Evolutionary conservation across 2,329 filamentous ascomycete genomes (phyloP).

Genomic region (Pseudocercospora ulei): DNA sequence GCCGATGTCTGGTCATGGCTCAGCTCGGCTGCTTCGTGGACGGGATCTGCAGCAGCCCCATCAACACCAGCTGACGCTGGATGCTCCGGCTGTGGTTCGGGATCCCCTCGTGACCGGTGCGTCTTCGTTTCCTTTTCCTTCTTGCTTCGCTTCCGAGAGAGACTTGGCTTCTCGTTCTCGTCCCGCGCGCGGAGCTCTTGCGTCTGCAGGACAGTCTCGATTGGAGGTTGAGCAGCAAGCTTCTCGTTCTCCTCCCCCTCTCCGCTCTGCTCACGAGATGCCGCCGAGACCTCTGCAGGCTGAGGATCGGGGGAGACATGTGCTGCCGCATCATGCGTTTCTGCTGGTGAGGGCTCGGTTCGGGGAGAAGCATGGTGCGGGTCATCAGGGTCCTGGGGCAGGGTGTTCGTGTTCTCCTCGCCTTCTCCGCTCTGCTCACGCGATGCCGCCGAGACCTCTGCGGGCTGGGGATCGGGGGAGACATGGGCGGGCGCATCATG

Average conservation of each 20-base stretch:
- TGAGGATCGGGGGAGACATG: too few species aligned
- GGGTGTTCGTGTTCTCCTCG: conserved; percentile 16
- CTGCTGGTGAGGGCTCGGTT: background rate
- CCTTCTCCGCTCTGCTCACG: conserved; percentile 27
- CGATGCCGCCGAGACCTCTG: too few species aligned
- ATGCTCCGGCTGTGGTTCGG: conserved; percentile 10
- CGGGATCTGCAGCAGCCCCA: conserved; percentile 6
- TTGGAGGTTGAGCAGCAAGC: background rate
- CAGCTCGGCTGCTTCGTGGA: conserved; percentile 6
- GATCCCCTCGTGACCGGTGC: conserved; percentile 11
- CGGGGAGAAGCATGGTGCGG: too few species aligned
- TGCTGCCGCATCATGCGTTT: too few species aligned
- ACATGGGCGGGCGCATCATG: too few species aligned
- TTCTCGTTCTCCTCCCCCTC: conserved; percentile 19
- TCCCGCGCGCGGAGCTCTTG: background rate
- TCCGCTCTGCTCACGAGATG: conserved; percentile 20
- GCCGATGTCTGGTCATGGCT: background rate
- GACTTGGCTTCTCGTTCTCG: conserved; percentile 11
- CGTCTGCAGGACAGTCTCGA: background rate
- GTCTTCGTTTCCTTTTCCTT: conserved; percentile 38
- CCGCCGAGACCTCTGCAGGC: too few species aligned
- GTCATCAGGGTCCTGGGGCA: conserved; percentile 6
- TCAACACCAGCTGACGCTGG: background rate
- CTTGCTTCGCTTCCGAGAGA: conserved; percentile 31
- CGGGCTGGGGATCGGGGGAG: too few species aligned